Evolutionary conservation across 495 filamentous ascomycete genomes (phyloP), one percentile per base, ranked within the genome.

Genomic region (Penicillium turbatum): DNA sequence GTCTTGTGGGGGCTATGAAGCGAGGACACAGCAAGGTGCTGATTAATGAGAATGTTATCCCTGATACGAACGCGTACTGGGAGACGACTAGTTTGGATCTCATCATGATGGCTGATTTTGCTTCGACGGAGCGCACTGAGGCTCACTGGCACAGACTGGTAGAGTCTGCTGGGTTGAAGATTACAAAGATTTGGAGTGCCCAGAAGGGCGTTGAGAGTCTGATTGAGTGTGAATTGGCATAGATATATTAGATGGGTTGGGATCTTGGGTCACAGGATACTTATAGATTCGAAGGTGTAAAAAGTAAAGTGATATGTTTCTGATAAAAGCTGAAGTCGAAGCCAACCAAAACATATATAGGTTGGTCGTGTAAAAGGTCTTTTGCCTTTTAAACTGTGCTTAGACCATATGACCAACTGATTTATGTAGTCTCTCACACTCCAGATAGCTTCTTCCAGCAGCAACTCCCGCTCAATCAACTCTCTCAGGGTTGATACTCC

Each of bases 31-130:
- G 69, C 56, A 75, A 68, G 56, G n/a, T 79, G 0, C 48, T 81
- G 17, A 71, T 81, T 53, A 74, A 77, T 36, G 78, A 79, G 60
- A 68, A 73, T 35, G 65, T 76, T 9, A 65, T 77, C 7, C 66
- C 71, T 0, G 62, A 63, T 13, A 68, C 60, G 1, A 59, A 58
- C 21, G 69, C 72, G 3, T 65, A 72, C 52, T 72, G 69, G 69
- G 62, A 68, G 45, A 66, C 62, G 10, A 75, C 68, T 3, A 59
- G 54, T 34, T 48, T 74, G 24, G 71, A 75, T 49, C 41, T 72
- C 8, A 64, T 69, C 31, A 73, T 75, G 68, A 72, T 72, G 70
- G 35, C 47, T 0, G 53, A 61, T 41, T 62, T 71, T 30, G 64
- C 68, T 1, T 61, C 65, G 1, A 49, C 48, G 17, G 74, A 75